Percentiles rank a stretch among this genome's conserved stretches.
These are phyloP conservation scores for Serendipita vermifera DNA, from an alignment of 768 basidiomycete genomes.

Conservation along the genomic window DNA sequence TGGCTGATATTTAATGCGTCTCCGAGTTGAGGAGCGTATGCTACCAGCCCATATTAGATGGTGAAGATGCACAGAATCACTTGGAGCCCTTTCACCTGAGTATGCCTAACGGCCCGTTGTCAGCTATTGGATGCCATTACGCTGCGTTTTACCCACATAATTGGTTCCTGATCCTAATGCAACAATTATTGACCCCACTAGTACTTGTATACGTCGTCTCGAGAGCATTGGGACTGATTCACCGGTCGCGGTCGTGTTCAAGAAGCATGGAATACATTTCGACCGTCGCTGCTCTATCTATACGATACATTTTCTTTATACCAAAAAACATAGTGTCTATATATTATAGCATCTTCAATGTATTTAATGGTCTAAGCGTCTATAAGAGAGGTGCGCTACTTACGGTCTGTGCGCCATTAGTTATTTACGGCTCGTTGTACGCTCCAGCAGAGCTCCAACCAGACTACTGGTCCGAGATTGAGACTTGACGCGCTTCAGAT, in stretches of 20 bases:
- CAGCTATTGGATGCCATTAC: background rate
- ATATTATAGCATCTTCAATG: too few species aligned
- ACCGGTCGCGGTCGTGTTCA: too few species aligned
- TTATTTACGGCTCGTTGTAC: background rate
- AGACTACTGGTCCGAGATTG: too few species aligned
- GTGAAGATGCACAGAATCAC: background rate
- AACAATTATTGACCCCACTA: constrained; percentile 46
- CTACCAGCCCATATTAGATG: constrained; percentile 19
- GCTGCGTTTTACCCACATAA: constrained; percentile 65
- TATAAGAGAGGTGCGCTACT: too few species aligned
- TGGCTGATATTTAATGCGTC: constrained; percentile 60
- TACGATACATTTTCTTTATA: too few species aligned
- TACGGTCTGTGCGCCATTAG: too few species aligned
- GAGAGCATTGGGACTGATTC: too few species aligned
- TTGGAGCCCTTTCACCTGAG: constrained; percentile 23
- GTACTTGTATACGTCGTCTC: constrained; percentile 10
- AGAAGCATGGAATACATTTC: too few species aligned
- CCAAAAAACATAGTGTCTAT: too few species aligned
- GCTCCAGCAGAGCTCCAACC: background rate
- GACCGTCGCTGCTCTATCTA: too few species aligned
- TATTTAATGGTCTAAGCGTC: too few species aligned
- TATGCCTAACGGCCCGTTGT: constrained; percentile 21
- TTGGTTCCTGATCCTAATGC: constrained; percentile 57
- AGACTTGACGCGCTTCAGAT: background rate
- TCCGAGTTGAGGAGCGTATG: constrained; percentile 80